Evolutionary conservation across 2,329 filamentous ascomycete species (phyloP).

Genomic region (Chaetomium globosum): DNA sequence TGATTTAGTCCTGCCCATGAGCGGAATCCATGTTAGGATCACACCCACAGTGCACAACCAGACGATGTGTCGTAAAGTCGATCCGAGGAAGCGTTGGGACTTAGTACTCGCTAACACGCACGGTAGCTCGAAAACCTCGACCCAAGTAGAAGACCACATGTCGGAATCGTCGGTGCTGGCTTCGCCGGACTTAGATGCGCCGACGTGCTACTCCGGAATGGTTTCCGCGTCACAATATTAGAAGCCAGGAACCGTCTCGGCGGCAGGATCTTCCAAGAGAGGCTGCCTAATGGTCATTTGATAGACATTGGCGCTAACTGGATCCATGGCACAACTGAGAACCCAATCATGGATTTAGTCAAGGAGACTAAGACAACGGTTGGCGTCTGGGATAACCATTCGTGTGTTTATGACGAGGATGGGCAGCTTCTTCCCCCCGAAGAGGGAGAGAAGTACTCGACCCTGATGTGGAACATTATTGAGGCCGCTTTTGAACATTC

Average conservation of each 20-base stretch:
- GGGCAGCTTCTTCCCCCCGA: conserved; percentile 54
- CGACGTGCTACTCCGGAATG: conserved; percentile 65
- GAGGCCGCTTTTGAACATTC: conserved; percentile 68
- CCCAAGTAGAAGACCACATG: conserved; percentile 49
- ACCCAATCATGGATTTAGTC: conserved; percentile 70
- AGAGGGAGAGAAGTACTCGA: conserved; percentile 53
- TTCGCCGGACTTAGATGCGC: conserved; percentile 72
- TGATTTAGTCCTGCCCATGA: background rate
- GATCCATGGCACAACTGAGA: conserved; percentile 74
- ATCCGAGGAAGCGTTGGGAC: background rate
- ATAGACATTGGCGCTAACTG: conserved; percentile 74
- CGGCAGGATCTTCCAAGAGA: conserved; percentile 61
- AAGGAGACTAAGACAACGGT: conserved; percentile 59
- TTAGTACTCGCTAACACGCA: conserved; percentile 21
- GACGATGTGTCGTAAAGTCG: background rate
- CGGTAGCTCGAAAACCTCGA: conserved; percentile 29
- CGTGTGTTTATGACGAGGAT: conserved; percentile 59
- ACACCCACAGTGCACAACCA: background rate
- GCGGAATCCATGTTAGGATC: background rate
- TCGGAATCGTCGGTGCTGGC: conserved; percentile 71
- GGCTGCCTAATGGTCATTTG: conserved; percentile 51
- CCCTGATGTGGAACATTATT: conserved; percentile 68
- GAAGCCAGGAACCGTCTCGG: conserved; percentile 70
- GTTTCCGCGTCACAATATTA: conserved; percentile 68
- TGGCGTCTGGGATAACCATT: conserved; percentile 54